phyloP scores from a whole-genome alignment of 345 rosid species.

The Euphorbia pulcherrima region DNA sequence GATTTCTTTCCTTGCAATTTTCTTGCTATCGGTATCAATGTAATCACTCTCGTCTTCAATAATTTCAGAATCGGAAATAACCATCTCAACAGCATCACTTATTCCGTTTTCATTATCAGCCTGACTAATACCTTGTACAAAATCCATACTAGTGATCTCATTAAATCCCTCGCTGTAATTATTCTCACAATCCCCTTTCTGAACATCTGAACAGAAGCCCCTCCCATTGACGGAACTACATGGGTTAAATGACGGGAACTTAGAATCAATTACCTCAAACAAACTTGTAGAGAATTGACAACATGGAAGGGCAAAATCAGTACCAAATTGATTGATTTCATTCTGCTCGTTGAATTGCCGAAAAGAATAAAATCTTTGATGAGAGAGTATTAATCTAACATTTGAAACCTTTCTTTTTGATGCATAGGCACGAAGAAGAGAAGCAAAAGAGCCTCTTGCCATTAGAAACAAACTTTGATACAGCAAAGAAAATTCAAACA shows the following conservation, averaged over 20 bases:
- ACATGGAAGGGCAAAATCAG: conserved; percentile 25
- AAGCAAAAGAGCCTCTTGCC: conserved; percentile 48
- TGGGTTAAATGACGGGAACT: conserved; percentile 13
- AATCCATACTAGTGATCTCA: conserved; percentile 14
- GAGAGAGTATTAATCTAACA: conserved; percentile 25
- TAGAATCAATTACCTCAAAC: conserved; percentile 17
- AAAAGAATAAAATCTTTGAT: conserved; percentile 35
- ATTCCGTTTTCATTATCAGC: not conserved
- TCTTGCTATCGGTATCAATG: conserved; percentile 17
- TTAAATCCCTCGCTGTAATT: not conserved
- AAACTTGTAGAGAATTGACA: conserved; percentile 27
- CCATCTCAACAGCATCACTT: conserved; percentile 16
- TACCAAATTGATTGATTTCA: conserved; percentile 18
- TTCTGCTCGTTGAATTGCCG: conserved; percentile 29
- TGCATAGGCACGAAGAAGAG: conserved; percentile 43
- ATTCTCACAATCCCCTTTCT: conserved; percentile 24
- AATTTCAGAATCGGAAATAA: conserved; percentile 5
- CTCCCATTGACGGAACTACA: conserved; percentile 26
- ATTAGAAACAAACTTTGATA: conserved; percentile 23
- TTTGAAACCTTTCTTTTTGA: conserved; percentile 32
- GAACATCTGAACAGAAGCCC: conserved; percentile 31
- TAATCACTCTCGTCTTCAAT: conserved; percentile 18
- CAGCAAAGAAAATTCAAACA: not conserved
- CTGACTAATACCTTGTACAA: conserved; percentile 24
- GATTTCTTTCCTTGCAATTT: conserved; percentile 8